Conservation (phyloP, 805 yeast genomes). For the Metschnikowia sp. region DNA sequence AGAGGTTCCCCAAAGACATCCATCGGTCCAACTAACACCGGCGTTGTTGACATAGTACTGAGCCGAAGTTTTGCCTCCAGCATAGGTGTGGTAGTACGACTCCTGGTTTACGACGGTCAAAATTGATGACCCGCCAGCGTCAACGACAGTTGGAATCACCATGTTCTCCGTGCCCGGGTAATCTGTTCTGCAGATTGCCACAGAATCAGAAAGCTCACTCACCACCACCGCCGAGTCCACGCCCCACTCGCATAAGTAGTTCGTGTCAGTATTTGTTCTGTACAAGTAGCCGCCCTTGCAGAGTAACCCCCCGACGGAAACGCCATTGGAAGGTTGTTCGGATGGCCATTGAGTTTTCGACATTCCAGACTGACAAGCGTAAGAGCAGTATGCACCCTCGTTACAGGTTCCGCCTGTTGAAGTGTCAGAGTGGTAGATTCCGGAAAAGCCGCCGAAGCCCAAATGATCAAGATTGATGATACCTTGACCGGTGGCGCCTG, state of each 20-base stretch:
- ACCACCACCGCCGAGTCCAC: conserved; percentile 63
- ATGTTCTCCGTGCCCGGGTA: conserved; percentile 99
- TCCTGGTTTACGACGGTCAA: conserved; percentile 78
- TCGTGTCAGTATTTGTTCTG: conserved; percentile 66
- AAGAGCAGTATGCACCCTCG: conserved; percentile 94
- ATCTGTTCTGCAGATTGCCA: conserved; percentile 96
- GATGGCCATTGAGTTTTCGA: conserved; percentile 98
- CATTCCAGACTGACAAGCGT: conserved; percentile 98
- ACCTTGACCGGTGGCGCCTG: conserved; percentile 65
- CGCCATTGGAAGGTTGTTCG: conserved; percentile 81
- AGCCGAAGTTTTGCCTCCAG: conserved; percentile 79
- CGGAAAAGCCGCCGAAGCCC: conserved; percentile 82
- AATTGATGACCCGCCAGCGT: conserved; percentile 61
- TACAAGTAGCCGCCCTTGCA: conserved; percentile 84
- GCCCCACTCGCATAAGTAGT: conserved; percentile 89
- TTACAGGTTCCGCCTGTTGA: conserved; percentile 67
- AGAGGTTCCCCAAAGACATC: conserved; percentile 88
- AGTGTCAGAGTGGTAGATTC: conserved; percentile 58
- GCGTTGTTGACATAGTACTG: conserved; percentile 98
- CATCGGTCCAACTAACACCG: conserved; percentile 85
- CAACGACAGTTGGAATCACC: conserved; percentile 87
- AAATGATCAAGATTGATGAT: conserved; percentile 69
- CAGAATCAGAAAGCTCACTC: conserved; percentile 57
- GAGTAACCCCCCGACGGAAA: conserved; percentile 87
- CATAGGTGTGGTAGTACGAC: conserved; percentile 78